Evolutionary conservation across 768 basidiomycete genomes (phyloP).

Genomic region (Amylocystis lapponica): DNA sequence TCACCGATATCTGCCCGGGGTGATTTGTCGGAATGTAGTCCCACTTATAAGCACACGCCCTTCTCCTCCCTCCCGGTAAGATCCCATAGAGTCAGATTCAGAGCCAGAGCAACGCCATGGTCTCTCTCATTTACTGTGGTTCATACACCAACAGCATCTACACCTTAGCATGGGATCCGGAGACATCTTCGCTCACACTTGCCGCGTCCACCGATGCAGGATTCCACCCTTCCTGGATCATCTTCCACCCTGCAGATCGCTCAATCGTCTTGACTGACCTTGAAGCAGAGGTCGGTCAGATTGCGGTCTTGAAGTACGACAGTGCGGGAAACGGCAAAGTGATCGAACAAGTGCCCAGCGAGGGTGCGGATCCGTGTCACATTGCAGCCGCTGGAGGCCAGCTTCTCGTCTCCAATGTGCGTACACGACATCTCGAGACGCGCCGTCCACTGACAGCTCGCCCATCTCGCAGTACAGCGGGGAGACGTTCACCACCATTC

Average conservation of each 20-base stretch:
- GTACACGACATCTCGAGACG: conserved; percentile 24
- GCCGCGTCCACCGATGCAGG: conserved; percentile 45
- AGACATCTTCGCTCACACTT: conserved; percentile 37
- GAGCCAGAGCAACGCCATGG: too few species aligned
- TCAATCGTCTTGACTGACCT: conserved; percentile 61
- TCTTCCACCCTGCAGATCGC: conserved; percentile 48
- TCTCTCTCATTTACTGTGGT: conserved; percentile 46
- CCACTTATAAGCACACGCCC: too few species aligned
- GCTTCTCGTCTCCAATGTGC: conserved; percentile 66
- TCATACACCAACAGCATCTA: conserved; percentile 63
- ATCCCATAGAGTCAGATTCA: too few species aligned
- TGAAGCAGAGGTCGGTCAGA: conserved; percentile 61
- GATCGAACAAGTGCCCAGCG: conserved; percentile 44
- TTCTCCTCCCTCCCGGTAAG: too few species aligned
- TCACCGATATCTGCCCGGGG: too few species aligned
- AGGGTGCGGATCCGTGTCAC: conserved; percentile 61
- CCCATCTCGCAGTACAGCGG: conserved; percentile 53
- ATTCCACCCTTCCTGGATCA: conserved; percentile 73
- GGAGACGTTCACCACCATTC: conserved; percentile 51
- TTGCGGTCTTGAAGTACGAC: conserved; percentile 55
- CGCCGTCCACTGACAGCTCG: conserved; percentile 1
- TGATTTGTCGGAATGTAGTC: too few species aligned
- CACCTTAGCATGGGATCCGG: conserved; percentile 58
- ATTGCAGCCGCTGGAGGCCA: conserved; percentile 51
- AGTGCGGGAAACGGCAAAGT: conserved; percentile 46